Evolutionary conservation across 306 rosid genomes (phyloP), one percentile per base, ranked within the genome.

Genomic region (Vigna radiata): DNA sequence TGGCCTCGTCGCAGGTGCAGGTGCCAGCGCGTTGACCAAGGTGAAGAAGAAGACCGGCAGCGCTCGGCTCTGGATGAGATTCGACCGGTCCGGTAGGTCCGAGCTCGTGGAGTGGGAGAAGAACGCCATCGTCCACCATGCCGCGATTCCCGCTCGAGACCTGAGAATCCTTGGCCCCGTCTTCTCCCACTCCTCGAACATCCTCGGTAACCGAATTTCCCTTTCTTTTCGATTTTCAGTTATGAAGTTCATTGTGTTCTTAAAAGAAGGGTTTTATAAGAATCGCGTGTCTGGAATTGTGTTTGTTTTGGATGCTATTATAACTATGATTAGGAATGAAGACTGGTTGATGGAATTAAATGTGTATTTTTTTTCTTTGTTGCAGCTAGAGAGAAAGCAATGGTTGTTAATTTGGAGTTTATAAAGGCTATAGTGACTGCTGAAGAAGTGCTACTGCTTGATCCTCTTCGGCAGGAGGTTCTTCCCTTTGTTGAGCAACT

Each of bases 401-500:
- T 95, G 97, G 97, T 92, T 39, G 97, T 92, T 60, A 95, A 92
- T 89, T 85, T 95, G 78, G 99, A 92, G 88, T 95, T 89, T 79
- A 88, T 92, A 73, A 83, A 15, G 83, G 87, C 77, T 56, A 90
- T 96, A 85, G 96, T 96, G 48, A 96, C 97, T 2, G 99, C 99
- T 1, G 99, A 95, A 76, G 99, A 95, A 81, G 91, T 95, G 71
- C 66, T 92, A 23, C 72, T 95, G 86, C 89, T 95, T 64, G 98
- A 96, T 71, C 99, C 99, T 82, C 91, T 92, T 44, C 61, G 87
- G 48, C 90, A 88, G 82, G 90, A 84, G 86, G 98, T 96, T 86
- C 91, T 92, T 86, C 98, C 97, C 6, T 96, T 96, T 85, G 99
- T 91, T 41, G 97, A 96, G 60, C 97, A 92, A 62, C 90, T 96